Evolutionary conservation across 1,284 basidiomycete species (phyloP).

Genomic region (Ustilago lituana): DNA sequence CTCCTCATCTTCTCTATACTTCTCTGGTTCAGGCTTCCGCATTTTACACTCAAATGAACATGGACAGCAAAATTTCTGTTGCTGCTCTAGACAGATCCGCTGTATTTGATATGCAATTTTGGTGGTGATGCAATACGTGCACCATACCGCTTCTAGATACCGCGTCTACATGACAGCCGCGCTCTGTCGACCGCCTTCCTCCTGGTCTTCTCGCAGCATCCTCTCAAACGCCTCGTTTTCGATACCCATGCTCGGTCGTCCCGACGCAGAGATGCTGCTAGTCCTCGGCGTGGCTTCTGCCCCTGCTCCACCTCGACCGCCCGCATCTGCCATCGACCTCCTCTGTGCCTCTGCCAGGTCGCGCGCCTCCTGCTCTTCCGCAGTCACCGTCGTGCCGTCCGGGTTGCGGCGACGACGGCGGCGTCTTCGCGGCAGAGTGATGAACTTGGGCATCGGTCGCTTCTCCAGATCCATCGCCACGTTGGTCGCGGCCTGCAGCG

Average conservation of each 20-base stretch:
- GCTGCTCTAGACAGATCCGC: too few relatives aligned
- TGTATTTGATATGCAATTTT: too few relatives aligned
- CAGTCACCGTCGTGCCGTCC: slow-evolving; percentile 34
- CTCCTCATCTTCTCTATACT: too few relatives aligned
- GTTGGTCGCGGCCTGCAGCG: slow-evolving; percentile 91
- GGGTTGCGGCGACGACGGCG: slow-evolving; percentile 51
- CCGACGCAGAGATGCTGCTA: slow-evolving; percentile 27
- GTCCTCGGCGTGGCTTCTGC: slow-evolving; percentile 13
- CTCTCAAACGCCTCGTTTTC: slow-evolving; percentile 53
- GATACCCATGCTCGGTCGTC: slow-evolving; percentile 33
- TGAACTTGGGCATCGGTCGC: slow-evolving; percentile 71
- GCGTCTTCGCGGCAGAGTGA: slow-evolving; percentile 64
- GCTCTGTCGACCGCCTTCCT: slow-evolving; percentile 24
- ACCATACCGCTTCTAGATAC: too few relatives aligned
- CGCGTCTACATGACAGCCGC: slow-evolving; percentile 33
- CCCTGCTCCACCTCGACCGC: slow-evolving; percentile 5
- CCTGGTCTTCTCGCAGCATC: slow-evolving; percentile 59
- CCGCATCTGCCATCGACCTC: slow-evolving; percentile 51
- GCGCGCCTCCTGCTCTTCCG: slow-evolving; percentile 50
- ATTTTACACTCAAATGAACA: too few relatives aligned
- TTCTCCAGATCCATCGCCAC: slow-evolving; percentile 90
- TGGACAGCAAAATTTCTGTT: too few relatives aligned
- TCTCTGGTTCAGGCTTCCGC: too few relatives aligned
- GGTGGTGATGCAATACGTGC: too few relatives aligned
- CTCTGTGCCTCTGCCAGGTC: slow-evolving; percentile 61